Conservation (phyloP, 352 stramenopile genomes). For the Globisporangium recalcitrans region DNA sequence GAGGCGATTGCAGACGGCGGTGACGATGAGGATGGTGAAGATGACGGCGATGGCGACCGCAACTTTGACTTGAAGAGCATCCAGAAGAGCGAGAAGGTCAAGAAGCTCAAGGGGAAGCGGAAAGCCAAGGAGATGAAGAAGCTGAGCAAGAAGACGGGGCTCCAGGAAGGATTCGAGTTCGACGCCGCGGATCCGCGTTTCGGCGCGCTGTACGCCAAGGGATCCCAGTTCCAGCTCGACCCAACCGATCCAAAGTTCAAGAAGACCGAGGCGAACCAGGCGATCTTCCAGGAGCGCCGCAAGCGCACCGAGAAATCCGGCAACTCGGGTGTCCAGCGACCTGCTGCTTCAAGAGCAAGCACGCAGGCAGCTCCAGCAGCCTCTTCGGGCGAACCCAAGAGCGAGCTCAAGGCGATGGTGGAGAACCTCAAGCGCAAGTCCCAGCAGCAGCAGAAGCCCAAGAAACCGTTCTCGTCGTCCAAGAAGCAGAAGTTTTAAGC, state of each 20-base stretch:
- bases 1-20: slow-evolving; percentile 45
- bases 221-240: slow-evolving; percentile 76
- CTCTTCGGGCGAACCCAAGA: slow-evolving; percentile 22
- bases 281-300: slow-evolving; percentile 74
- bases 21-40: slow-evolving; percentile 27
- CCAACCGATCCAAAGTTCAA: slow-evolving; percentile 84
- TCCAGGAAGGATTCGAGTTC: slow-evolving; percentile 77
- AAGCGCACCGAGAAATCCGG: slow-evolving; percentile 48
- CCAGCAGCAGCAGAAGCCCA: slow-evolving; percentile 37
- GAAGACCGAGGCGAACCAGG: slow-evolving; percentile 70
- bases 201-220: slow-evolving; percentile 64
- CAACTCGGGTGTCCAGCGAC: background rate
- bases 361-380: background rate
- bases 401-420: slow-evolving; percentile 61
- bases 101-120: slow-evolving; percentile 74
- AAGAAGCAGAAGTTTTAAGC: slow-evolving; percentile 45
- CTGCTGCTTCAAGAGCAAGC: no score
- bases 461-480: slow-evolving; percentile 27
- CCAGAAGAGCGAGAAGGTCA: slow-evolving; percentile 58
- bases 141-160: slow-evolving; percentile 46
- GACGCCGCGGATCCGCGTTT: slow-evolving; percentile 74
- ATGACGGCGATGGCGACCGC: slow-evolving; percentile 42
- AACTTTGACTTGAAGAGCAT: slow-evolving; percentile 88
- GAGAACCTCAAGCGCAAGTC: slow-evolving; percentile 83
- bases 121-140: slow-evolving; percentile 77